A percentile compares a stretch with the other conserved stretches of the same genome.
phyloP scores from a whole-genome alignment of 108 stramenopile genomes.

The Nannochloropsis gaditana region DNA sequence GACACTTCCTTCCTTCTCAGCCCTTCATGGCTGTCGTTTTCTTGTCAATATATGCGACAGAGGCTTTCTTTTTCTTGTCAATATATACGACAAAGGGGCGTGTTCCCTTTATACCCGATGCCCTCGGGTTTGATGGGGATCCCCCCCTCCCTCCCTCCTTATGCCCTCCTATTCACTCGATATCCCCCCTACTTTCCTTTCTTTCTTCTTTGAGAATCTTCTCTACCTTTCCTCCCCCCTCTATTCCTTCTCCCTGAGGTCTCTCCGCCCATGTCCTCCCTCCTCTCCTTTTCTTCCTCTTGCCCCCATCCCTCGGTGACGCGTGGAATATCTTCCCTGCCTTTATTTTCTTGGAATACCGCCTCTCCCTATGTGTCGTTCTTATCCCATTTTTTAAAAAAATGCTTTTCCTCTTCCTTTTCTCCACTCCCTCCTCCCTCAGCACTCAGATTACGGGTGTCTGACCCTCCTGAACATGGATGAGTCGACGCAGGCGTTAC shows the following conservation, averaged over 20 bases:
- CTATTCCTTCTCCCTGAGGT: no score
- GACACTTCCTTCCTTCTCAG: background rate
- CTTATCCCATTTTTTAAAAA: background rate
- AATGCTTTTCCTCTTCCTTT: background rate
- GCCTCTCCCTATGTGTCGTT: background rate
- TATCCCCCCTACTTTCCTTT: background rate
- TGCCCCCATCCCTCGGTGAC: no score
- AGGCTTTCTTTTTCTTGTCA: no score
- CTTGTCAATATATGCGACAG: no score
- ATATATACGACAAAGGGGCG: no score
- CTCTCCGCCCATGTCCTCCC: no score
- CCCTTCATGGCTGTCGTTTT: no score
- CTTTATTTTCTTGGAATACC: no score
- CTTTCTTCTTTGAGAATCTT: background rate
- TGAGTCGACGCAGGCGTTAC: background rate
- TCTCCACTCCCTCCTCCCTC: background rate
- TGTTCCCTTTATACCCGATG: no score
- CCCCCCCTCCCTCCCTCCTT: background rate
- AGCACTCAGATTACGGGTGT: background rate
- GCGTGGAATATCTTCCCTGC: no score
- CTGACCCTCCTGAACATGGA: conserved; percentile 4
- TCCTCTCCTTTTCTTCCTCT: no score
- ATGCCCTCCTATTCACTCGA: background rate
- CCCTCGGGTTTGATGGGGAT: background rate
- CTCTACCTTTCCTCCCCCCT: no score